These are phyloP conservation scores for Yamadazyma sp. DNA, from an alignment of 1,139 yeast genomes.

Conservation along the genomic window DNA sequence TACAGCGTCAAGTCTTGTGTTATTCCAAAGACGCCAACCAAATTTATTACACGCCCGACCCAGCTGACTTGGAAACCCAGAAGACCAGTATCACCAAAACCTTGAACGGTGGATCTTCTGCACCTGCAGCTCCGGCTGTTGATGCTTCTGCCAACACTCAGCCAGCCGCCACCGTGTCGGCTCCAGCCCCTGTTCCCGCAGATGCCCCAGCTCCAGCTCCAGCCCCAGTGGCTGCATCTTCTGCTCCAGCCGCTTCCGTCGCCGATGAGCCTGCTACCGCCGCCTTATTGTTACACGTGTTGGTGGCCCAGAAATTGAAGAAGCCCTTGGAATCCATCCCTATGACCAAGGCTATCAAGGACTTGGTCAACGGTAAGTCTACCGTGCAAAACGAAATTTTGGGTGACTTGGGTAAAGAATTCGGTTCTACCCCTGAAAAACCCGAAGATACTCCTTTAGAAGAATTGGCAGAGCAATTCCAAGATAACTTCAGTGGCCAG, in stretches of 20 bases:
- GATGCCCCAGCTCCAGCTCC: conserved; percentile 44
- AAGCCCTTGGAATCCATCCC: conserved; percentile 85
- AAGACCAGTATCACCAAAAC: conserved; percentile 28
- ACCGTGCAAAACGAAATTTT: conserved; percentile 97
- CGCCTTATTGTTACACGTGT: conserved; percentile 73
- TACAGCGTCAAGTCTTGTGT: conserved; percentile 95
- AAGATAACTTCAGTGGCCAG: conserved; percentile 82
- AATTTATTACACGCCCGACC: conserved; percentile 93
- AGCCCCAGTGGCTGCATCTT: conserved; percentile 51
- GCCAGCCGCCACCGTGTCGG: conserved; percentile 24
- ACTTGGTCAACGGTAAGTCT: conserved; percentile 96
- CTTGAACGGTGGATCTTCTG: conserved; percentile 16
- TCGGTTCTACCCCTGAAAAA: conserved; percentile 96
- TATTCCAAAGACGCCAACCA: conserved; percentile 95
- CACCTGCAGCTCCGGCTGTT: conserved; percentile 20
- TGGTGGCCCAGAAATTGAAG: conserved; percentile 94
- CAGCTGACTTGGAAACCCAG: conserved; percentile 53
- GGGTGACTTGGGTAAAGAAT: conserved; percentile 97
- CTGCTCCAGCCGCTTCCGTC: conserved; percentile 78
- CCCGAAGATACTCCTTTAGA: conserved; percentile 97
- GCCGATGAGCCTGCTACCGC: conserved; percentile 93
- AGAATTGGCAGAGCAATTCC: conserved; percentile 94
- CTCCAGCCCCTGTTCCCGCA: conserved; percentile 51
- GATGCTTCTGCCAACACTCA: conserved; percentile 45
- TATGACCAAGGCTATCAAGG: conserved; percentile 90